Evolutionary conservation across 306 rosid genomes (phyloP).

Genomic region (Vachellia collinsii): DNA sequence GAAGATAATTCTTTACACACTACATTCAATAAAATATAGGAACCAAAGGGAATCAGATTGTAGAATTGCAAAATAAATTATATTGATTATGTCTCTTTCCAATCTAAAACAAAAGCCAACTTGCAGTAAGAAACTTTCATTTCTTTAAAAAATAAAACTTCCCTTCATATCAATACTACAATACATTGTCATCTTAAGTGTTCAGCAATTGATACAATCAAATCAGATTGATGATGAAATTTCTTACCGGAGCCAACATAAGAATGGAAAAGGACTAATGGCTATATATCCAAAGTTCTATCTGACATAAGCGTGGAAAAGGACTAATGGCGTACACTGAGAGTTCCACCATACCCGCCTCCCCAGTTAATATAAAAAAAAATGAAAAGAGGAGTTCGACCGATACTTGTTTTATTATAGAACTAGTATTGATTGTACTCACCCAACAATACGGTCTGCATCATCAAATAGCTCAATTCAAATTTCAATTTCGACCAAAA

Average conservation of each 20-base stretch:
- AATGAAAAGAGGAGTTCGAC: background rate
- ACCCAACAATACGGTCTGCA: background rate
- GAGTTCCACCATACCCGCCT: background rate
- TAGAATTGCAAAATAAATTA: constrained; percentile 14
- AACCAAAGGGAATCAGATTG: constrained; percentile 9
- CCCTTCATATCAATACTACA: constrained; percentile 1
- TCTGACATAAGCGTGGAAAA: too few relatives aligned
- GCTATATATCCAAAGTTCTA: background rate
- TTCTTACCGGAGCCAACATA: background rate
- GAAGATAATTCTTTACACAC: constrained; percentile 1
- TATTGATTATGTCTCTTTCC: background rate
- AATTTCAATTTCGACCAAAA: background rate
- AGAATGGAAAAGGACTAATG: background rate
- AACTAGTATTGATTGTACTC: background rate
- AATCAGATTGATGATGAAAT: background rate
- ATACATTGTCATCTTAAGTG: too few relatives aligned
- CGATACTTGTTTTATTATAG: background rate
- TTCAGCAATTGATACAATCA: too few relatives aligned
- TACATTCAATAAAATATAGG: constrained; percentile 9
- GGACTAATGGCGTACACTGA: background rate
- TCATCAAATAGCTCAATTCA: background rate
- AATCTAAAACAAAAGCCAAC: background rate
- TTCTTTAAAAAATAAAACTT: background rate
- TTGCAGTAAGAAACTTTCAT: constrained; percentile 7
- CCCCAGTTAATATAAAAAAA: background rate